Conservation (phyloP, 2,329 filamentous ascomycete genomes). For the Magnaporthiopsis rhizophila region DNA sequence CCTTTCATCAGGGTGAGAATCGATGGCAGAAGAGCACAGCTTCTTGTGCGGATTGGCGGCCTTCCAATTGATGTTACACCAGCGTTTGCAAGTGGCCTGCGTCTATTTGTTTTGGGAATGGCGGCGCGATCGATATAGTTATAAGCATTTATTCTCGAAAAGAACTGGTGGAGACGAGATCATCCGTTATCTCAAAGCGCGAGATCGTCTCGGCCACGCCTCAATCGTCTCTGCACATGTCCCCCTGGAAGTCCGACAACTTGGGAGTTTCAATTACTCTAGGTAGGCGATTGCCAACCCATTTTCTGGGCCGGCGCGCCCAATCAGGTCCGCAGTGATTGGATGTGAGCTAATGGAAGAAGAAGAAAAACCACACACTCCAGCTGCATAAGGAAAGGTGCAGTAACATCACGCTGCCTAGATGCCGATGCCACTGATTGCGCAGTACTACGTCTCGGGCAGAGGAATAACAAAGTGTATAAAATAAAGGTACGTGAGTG, state of each 20-base stretch:
- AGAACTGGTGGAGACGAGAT: background rate
- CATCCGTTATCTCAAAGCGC: background rate
- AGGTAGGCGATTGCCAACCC: too few relatives aligned
- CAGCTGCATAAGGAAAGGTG: background rate
- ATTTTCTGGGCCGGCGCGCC: too few relatives aligned
- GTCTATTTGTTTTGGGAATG: background rate
- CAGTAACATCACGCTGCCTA: background rate
- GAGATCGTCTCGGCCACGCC: too few relatives aligned
- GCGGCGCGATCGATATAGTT: background rate
- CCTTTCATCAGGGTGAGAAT: background rate
- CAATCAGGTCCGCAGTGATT: too few relatives aligned
- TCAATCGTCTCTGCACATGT: too few relatives aligned
- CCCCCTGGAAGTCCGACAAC: too few relatives aligned
- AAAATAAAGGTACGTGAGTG: background rate
- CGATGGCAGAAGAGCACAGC: background rate
- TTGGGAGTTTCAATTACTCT: too few relatives aligned
- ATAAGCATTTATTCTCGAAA: background rate
- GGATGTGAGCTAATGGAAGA: too few relatives aligned
- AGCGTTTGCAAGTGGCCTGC: background rate
- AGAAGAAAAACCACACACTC: too few relatives aligned
- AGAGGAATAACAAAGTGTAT: background rate
- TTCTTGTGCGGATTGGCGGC: background rate
- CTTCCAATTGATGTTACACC: background rate
- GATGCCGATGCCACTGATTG: background rate
- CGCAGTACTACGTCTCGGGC: background rate